phyloP scores from a whole-genome alignment of 2,329 filamentous ascomycete genomes.

The Aspergillus floridensis region DNA sequence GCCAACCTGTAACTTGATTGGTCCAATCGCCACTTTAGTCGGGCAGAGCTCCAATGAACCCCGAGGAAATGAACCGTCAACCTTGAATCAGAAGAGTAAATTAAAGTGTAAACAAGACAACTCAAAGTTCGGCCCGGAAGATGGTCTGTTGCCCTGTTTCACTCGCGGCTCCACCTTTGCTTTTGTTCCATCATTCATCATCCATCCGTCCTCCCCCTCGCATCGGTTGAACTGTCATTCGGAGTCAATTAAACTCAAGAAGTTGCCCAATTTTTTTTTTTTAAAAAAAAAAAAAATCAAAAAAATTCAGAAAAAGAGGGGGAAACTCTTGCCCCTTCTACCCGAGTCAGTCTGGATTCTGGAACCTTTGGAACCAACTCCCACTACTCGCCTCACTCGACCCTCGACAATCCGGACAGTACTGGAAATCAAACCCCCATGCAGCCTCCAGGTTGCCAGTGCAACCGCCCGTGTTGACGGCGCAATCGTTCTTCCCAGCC shows the following conservation, averaged over 20 bases:
- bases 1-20: not conserved
- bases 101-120: too few relatives aligned
- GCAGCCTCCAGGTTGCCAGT: constrained; percentile 16
- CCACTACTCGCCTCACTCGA: not conserved
- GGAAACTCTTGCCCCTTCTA: not conserved
- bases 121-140: too few relatives aligned
- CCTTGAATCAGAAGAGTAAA: too few relatives aligned
- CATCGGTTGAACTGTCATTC: too few relatives aligned
- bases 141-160: not conserved
- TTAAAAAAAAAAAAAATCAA: too few relatives aligned
- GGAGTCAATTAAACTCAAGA: too few relatives aligned
- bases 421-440: not conserved
- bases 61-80: too few relatives aligned
- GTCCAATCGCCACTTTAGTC: not conserved
- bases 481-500: constrained; percentile 10
- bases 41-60: too few relatives aligned
- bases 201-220: too few relatives aligned
- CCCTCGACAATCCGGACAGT: not conserved
- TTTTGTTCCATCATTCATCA: not conserved
- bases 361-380: too few relatives aligned
- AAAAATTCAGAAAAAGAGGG: too few relatives aligned
- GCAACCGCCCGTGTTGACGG: constrained; percentile 23
- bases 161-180: not conserved
- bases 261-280: too few relatives aligned
- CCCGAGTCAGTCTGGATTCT: not conserved